These are phyloP conservation scores for Butyriboletus appendiculatus DNA, from an alignment of 1,284 basidiomycete genomes.

Conservation along the genomic window DNA sequence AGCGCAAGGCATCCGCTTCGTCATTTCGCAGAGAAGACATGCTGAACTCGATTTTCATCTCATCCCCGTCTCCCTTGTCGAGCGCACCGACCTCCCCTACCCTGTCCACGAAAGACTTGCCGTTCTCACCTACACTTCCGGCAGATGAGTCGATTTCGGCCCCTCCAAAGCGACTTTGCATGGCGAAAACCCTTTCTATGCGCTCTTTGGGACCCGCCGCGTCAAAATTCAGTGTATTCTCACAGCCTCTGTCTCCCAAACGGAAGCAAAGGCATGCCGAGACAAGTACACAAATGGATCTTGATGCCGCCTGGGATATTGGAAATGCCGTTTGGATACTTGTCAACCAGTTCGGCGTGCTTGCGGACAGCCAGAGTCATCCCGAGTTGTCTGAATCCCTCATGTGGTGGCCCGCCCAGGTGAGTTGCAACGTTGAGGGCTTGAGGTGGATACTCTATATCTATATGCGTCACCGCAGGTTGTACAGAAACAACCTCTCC, in stretches of 20 bases:
- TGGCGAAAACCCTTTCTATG: slow-evolving; percentile 17
- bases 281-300: background rate
- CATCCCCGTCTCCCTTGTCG: slow-evolving; percentile 31
- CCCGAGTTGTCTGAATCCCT: slow-evolving; percentile 19
- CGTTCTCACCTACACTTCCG: slow-evolving; percentile 1
- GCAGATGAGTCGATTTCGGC: background rate
- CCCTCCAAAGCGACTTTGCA: slow-evolving; percentile 3
- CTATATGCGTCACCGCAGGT: slow-evolving; percentile 21
- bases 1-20: slow-evolving; percentile 27
- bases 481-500: slow-evolving; percentile 31
- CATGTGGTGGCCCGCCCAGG: slow-evolving; percentile 56
- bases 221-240: slow-evolving; percentile 10
- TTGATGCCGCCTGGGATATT: slow-evolving; percentile 25
- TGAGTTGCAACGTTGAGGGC: slow-evolving; percentile 24
- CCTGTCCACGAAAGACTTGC: slow-evolving; percentile 10
- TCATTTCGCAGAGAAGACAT: slow-evolving; percentile 9
- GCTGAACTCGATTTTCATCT: slow-evolving; percentile 7
- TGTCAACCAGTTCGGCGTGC: slow-evolving; percentile 37
- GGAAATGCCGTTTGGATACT: slow-evolving; percentile 45
- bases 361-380: slow-evolving; percentile 22
- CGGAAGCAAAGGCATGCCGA: slow-evolving; percentile 24
- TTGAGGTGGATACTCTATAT: slow-evolving; percentile 8
- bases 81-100: slow-evolving; percentile 24
- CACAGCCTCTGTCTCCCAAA: slow-evolving; percentile 24
- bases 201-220: slow-evolving; percentile 8